Conservation (phyloP, 306 rosid genomes). For the Ormosia semicastrata region DNA sequence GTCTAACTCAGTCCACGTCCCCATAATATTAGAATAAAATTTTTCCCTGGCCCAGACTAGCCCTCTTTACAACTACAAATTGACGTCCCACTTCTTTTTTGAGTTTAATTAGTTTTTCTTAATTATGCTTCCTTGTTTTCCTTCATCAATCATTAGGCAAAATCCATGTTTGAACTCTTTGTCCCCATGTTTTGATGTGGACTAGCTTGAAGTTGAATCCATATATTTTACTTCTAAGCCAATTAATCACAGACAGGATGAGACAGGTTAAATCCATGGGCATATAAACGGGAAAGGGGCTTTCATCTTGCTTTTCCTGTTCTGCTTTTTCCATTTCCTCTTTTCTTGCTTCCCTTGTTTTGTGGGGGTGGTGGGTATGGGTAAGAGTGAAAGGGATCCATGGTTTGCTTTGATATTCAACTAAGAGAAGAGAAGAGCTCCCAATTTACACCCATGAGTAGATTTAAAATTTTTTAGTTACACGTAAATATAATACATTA, state of each 20-base stretch:
- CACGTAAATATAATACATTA: too few relatives aligned
- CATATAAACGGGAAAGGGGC: slow-evolving; percentile 11
- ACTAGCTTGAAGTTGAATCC: slow-evolving; percentile 10
- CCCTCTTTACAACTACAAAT: slow-evolving; percentile 1
- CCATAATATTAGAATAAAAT: slow-evolving; percentile 28
- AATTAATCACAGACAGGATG: slow-evolving; percentile 10
- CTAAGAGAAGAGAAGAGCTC: background rate
- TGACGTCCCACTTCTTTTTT: slow-evolving; percentile 11
- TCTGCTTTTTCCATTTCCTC: background rate
- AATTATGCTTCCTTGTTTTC: background rate
- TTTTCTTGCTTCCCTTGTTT: background rate
- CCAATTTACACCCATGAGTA: background rate
- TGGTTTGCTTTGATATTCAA: background rate
- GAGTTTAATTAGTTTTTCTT: background rate
- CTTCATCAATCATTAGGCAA: slow-evolving; percentile 39
- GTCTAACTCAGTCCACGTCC: slow-evolving; percentile 30
- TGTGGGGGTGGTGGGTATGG: background rate
- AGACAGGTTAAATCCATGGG: slow-evolving; percentile 7
- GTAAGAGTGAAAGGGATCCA: slow-evolving; percentile 2
- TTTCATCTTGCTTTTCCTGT: background rate
- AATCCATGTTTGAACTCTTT: slow-evolving; percentile 32
- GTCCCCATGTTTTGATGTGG: slow-evolving; percentile 1
- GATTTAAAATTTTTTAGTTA: too few relatives aligned
- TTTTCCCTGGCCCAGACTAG: slow-evolving; percentile 17
- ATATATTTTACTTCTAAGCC: slow-evolving; percentile 6